phyloP scores from a whole-genome alignment of 345 rosid species.

The Populus euphratica region DNA sequence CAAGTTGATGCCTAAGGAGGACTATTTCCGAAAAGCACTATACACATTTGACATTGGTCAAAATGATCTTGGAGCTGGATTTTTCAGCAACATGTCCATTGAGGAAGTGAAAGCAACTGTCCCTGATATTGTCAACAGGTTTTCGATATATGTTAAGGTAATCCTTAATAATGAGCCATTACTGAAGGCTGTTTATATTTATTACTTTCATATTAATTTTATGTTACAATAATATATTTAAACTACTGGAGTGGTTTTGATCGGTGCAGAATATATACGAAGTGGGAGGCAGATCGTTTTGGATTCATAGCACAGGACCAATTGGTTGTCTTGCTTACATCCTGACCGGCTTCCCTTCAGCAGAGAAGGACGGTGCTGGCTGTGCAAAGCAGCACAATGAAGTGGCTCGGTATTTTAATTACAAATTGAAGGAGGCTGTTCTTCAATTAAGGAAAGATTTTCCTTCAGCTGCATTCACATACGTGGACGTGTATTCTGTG shows the following conservation, averaged over 20 bases:
- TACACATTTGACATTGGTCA: constrained; percentile 66
- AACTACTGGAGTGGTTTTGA: neutral
- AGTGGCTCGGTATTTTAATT: constrained; percentile 47
- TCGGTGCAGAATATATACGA: constrained; percentile 34
- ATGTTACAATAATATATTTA: neutral
- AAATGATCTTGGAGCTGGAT: constrained; percentile 45
- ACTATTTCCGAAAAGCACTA: constrained; percentile 37
- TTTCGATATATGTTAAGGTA: constrained; percentile 40
- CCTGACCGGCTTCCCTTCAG: constrained; percentile 25
- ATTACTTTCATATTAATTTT: too few species aligned
- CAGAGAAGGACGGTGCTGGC: constrained; percentile 39
- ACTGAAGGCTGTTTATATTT: too few species aligned
- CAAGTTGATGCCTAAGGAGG: constrained; percentile 38
- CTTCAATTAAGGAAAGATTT: constrained; percentile 32
- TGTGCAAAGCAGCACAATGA: constrained; percentile 48
- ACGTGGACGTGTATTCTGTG: constrained; percentile 47
- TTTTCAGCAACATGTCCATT: constrained; percentile 28
- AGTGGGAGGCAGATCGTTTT: constrained; percentile 48
- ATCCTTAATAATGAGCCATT: neutral
- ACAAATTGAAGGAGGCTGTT: constrained; percentile 30
- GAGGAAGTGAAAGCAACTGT: constrained; percentile 40
- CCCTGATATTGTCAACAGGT: constrained; percentile 38
- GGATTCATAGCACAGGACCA: constrained; percentile 83
- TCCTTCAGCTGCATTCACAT: constrained; percentile 41
- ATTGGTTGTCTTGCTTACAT: constrained; percentile 55